Evolutionary conservation across 1,284 basidiomycete species (phyloP), one percentile per base, ranked within the genome.

Genomic region (Fomitopsis palustris): DNA sequence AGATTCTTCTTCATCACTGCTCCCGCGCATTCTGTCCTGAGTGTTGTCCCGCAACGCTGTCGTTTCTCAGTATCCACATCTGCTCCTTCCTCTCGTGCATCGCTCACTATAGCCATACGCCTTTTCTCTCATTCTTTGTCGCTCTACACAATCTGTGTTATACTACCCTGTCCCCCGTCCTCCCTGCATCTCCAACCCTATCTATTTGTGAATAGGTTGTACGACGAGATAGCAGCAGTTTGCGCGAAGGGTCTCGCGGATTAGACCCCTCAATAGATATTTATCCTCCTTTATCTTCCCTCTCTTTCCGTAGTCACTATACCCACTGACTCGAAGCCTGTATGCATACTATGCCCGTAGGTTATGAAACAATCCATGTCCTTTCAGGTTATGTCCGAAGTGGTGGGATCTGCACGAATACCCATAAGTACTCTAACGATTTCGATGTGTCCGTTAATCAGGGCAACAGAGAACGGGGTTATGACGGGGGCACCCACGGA

Each of bases 201-300:
- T 65, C 58, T 63, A 65, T 68, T 63, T 62, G 61, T 59, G 58
- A 60, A 37, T 56, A 60, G 61, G 65, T 58, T 64, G 67, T 66
- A 67, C 62, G 62, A 67, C 61, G 59, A 64, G 61, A 27, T 58
- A 66, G 58, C 59, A 65, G 61, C 61, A 58, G 57, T 57, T 14
- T n/a, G 12, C 65, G 76, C 78, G 78, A 80, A 79, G 78, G 78
- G 77, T 77, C 78, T 78, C 77, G 78, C 78, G 59, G 51, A 65
- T 67, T 66, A 77, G 76, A 75, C 70, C 78, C 77, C 78, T 70
- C 55, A 63, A 42, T 59, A 59, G 58, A 59, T 59, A 59, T 59
- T 59, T 59, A 59, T 56, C 39, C 35, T 37, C 35, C 3, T 37
- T 37, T 37, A 37, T 37, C 35, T 3, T 37, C 35, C 21, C 54